Base-by-base conservation (phyloP, 2,329 filamentous ascomycete genomes). In the Trichophyton rubrum region DNA sequence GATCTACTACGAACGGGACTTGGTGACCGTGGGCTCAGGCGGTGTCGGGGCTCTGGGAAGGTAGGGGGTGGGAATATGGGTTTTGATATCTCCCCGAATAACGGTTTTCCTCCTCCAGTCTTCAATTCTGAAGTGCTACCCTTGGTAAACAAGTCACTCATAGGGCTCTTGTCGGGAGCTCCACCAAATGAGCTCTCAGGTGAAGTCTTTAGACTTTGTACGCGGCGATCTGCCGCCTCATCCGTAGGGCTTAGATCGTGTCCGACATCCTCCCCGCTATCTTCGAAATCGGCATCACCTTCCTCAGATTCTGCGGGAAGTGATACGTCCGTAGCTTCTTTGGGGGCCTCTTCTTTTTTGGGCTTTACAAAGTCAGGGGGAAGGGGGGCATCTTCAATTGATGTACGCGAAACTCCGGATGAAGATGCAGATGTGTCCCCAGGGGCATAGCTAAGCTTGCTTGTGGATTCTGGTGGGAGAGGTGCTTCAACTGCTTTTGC, bases 351-450 rank as follows among this genome's bases (percentile, higher is more conserved):
- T 15, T 33, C 20, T 45, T 60, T 35, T 45, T 64, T 68, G 59
- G 58, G 53, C 30, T 57, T 59, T 2, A 63, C 33, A 11, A 63
- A 63, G 35, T 63, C 62, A 27, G 70, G 69, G 5, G 73, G 72
- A 9, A 74, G 64, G 2, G 74, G 73, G 3, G 72, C 72, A 56
- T 77, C 75, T 8, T 77, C 74, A 49, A 68, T 61, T 4, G 74
- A 75, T 45, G 66, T 69, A 59, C 73, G 74, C 3, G 73, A 71
- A 9, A 55, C 27, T 59, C 73, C 72, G 2, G 75, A 76, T 3
- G 76, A 77, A 7, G 76, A 78, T 7, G 72, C 74, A 3, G 77
- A 78, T n/a, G 77, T 78, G 62, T 79, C 77, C 3, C 76, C 77
- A 27, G 77, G 72, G 7, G 73, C 73, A 66, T 78, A 79, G 11